These are phyloP conservation scores for Geranium rotundifolium DNA, from an alignment of 345 rosid genomes.

Conservation along the genomic window DNA sequence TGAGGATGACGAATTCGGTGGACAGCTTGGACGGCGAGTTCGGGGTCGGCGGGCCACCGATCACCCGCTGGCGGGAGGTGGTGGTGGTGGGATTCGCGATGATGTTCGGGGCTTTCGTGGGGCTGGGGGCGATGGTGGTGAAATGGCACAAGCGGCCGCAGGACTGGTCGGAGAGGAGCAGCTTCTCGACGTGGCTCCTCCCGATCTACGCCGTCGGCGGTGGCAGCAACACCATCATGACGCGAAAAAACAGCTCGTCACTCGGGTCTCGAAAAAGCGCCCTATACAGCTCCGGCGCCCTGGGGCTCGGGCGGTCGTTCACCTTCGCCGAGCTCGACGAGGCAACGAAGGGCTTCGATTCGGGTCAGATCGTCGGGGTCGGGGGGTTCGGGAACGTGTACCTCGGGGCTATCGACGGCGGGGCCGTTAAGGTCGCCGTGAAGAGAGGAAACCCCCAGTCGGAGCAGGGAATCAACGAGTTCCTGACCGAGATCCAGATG, in stretches of 20 bases:
- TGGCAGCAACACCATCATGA: conserved; percentile 7
- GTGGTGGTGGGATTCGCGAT: conserved; percentile 18
- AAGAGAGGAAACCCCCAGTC: conserved; percentile 45
- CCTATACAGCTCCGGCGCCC: conserved; percentile 8
- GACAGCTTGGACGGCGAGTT: conserved; percentile 15
- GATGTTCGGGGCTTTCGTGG: conserved; percentile 17
- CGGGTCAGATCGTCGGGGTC: conserved; percentile 19
- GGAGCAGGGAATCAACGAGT: conserved; percentile 36
- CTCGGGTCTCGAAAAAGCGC: conserved; percentile 14
- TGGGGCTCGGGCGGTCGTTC: conserved; percentile 16
- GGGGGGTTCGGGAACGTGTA: conserved; percentile 45
- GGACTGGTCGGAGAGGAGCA: conserved; percentile 16
- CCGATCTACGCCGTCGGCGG: conserved; percentile 12
- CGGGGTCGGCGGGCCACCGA: conserved; percentile 10
- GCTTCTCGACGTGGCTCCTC: conserved; percentile 19
- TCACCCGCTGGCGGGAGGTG: not conserved
- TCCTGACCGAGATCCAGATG: conserved; percentile 42
- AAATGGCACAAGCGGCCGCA: conserved; percentile 20
- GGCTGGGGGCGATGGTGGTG: conserved; percentile 15
- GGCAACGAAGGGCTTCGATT: conserved; percentile 13
- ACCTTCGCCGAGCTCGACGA: conserved; percentile 12
- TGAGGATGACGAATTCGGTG: conserved; percentile 17
- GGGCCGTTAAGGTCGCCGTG: conserved; percentile 27
- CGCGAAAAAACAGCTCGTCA: conserved; percentile 3
- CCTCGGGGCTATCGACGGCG: conserved; percentile 26